A percentile compares a stretch with the other conserved stretches of the same genome.
Evolutionary conservation across 2,329 filamentous ascomycete species (phyloP).

Genomic region (Stachybotrys elegans): DNA sequence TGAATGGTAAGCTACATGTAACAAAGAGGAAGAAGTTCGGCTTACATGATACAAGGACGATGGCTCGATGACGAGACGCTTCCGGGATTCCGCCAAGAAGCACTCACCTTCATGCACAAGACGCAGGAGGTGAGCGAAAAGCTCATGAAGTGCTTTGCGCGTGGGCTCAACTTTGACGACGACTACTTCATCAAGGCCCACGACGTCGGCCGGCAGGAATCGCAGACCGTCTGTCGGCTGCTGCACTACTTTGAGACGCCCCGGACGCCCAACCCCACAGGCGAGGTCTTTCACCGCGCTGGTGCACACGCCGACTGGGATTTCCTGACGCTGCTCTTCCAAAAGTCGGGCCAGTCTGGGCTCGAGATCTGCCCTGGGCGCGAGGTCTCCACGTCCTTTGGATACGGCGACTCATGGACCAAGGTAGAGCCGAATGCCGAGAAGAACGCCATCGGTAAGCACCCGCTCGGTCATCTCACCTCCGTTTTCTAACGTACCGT

Average conservation of each 20-base stretch:
- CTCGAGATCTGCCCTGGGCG: conserved; percentile 62
- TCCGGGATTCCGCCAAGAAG: conserved; percentile 40
- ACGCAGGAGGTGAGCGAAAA: conserved; percentile 48
- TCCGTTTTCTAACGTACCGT: conserved; percentile 22
- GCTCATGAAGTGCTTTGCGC: conserved; percentile 54
- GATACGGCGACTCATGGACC: conserved; percentile 56
- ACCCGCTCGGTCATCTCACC: not conserved
- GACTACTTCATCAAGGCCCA: conserved; percentile 53
- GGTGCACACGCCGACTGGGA: conserved; percentile 62
- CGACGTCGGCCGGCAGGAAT: conserved; percentile 40
- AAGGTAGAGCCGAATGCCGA: conserved; percentile 49
- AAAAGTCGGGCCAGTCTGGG: conserved; percentile 53
- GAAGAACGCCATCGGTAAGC: conserved; percentile 1
- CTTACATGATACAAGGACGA: not conserved
- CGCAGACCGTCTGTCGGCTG: conserved; percentile 50
- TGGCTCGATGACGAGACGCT: conserved; percentile 46
- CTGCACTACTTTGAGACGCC: conserved; percentile 51
- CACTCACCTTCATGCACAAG: conserved; percentile 48
- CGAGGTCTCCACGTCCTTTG: conserved; percentile 55
- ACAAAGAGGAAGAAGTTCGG: not conserved
- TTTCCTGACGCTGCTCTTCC: conserved; percentile 58
- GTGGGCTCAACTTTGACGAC: conserved; percentile 50
- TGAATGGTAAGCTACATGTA: conserved; percentile 30
- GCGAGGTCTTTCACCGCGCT: conserved; percentile 49
- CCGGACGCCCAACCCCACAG: conserved; percentile 20